Evolutionary conservation across 1,284 basidiomycete genomes (phyloP).

Genomic region (Peniophora sp.): DNA sequence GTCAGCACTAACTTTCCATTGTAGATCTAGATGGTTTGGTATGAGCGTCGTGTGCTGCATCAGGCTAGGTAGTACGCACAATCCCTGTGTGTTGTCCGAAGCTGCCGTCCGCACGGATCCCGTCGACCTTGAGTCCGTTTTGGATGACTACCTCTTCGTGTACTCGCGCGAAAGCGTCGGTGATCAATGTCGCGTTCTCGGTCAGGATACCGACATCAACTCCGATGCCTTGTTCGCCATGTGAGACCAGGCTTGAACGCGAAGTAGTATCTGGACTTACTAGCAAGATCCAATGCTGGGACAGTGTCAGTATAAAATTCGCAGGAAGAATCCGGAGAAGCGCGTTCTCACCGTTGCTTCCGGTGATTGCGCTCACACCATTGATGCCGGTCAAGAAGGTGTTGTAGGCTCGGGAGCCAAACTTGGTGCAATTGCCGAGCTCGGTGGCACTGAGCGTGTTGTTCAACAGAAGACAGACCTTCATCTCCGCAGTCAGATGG

Average conservation of each 20-base stretch:
- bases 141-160: slow-evolving; percentile 43
- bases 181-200: slow-evolving; percentile 31
- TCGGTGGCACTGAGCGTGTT: slow-evolving; percentile 33
- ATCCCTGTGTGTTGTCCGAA: slow-evolving; percentile 52
- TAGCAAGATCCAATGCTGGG: background rate
- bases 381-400: slow-evolving; percentile 35
- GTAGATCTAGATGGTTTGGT: slow-evolving; percentile 28
- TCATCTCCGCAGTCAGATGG: too few relatives aligned
- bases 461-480: slow-evolving; percentile 45
- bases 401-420: slow-evolving; percentile 43
- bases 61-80: background rate
- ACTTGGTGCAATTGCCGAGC: slow-evolving; percentile 36
- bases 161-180: slow-evolving; percentile 38
- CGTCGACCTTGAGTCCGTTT: slow-evolving; percentile 37
- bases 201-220: slow-evolving; percentile 43
- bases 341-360: slow-evolving; percentile 36
- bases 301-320: background rate
- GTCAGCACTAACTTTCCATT: slow-evolving; percentile 52
- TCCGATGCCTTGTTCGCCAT: slow-evolving; percentile 48
- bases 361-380: slow-evolving; percentile 41
- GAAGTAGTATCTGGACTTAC: background rate
- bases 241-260: slow-evolving; percentile 12
- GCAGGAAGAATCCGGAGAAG: background rate
- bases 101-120: slow-evolving; percentile 53
- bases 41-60: slow-evolving; percentile 17